Evolutionary conservation across 345 rosid species (phyloP).

Genomic region (Populus deltoides): DNA sequence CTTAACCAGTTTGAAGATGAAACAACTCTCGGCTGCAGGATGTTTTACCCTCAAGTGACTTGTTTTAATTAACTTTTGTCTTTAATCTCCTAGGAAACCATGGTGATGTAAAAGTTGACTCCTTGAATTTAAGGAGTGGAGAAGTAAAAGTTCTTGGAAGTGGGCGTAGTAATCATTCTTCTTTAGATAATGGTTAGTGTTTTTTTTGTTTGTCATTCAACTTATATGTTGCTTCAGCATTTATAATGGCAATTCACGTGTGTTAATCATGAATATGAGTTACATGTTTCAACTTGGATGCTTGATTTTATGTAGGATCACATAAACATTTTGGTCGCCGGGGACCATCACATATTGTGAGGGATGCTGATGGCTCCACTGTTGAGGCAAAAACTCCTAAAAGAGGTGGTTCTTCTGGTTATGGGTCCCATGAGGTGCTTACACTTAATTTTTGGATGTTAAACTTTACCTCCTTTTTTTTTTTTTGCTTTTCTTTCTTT

Average conservation of each 20-base stretch:
- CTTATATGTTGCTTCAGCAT: not conserved
- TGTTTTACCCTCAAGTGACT: not conserved
- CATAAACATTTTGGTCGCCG: slow-evolving; percentile 43
- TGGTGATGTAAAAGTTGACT: slow-evolving; percentile 32
- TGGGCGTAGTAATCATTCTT: slow-evolving; percentile 30
- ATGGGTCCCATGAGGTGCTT: slow-evolving; percentile 60
- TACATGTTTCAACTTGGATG: not conserved
- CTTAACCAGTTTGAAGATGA: not conserved
- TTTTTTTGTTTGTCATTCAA: not conserved
- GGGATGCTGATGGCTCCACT: slow-evolving; percentile 36
- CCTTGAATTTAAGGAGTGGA: slow-evolving; percentile 25
- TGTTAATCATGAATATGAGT: not conserved
- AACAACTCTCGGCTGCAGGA: not conserved
- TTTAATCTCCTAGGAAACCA: slow-evolving; percentile 22
- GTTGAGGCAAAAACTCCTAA: slow-evolving; percentile 52
- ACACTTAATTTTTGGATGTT: slow-evolving; percentile 10
- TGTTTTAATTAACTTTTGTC: not conserved
- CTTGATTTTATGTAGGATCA: slow-evolving; percentile 36
- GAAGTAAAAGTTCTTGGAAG: slow-evolving; percentile 32
- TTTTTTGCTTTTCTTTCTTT: not conserved
- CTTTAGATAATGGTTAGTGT: slow-evolving; percentile 44
- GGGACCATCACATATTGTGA: slow-evolving; percentile 33
- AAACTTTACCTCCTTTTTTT: not conserved
- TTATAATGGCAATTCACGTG: not conserved
- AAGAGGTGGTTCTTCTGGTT: slow-evolving; percentile 47